Evolutionary conservation across 441 rosid species (phyloP).

Genomic region (Brassica hybrid): DNA sequence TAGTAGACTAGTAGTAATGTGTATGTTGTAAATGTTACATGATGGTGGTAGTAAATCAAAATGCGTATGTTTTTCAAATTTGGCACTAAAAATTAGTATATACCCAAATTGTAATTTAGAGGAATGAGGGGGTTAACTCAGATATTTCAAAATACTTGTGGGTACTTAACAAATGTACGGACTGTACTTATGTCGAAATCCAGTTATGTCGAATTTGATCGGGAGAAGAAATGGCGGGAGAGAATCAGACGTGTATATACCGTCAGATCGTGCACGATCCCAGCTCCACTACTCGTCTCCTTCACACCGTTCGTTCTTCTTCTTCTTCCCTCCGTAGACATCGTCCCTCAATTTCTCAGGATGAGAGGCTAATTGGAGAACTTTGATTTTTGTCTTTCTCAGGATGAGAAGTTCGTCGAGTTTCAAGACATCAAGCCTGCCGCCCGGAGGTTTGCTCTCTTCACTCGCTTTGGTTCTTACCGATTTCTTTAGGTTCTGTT

Average conservation of each 20-base stretch:
- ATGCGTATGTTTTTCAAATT: too few species aligned
- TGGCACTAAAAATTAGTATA: neutral
- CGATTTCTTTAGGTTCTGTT: neutral
- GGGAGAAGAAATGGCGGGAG: conserved; percentile 61
- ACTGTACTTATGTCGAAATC: conserved; percentile 11
- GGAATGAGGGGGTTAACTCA: neutral
- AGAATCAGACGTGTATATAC: conserved; percentile 61
- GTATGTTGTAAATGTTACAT: neutral
- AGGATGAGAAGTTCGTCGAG: conserved; percentile 90
- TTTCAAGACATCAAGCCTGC: conserved; percentile 89
- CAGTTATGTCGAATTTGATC: neutral
- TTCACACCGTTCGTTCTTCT: conserved; percentile 56
- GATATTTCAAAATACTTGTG: neutral
- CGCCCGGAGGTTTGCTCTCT: conserved; percentile 63
- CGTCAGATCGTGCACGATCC: conserved; percentile 68
- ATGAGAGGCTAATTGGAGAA: conserved; percentile 44
- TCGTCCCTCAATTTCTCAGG: conserved; percentile 47
- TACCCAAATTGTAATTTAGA: neutral
- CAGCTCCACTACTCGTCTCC: conserved; percentile 60
- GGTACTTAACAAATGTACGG: neutral
- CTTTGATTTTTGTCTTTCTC: conserved; percentile 9
- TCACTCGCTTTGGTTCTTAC: conserved; percentile 1
- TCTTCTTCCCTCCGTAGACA: conserved; percentile 11
- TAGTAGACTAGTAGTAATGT: neutral
- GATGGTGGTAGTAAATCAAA: neutral